phyloP scores from a whole-genome alignment of 768 basidiomycete species.

The Boletus bicolor region DNA sequence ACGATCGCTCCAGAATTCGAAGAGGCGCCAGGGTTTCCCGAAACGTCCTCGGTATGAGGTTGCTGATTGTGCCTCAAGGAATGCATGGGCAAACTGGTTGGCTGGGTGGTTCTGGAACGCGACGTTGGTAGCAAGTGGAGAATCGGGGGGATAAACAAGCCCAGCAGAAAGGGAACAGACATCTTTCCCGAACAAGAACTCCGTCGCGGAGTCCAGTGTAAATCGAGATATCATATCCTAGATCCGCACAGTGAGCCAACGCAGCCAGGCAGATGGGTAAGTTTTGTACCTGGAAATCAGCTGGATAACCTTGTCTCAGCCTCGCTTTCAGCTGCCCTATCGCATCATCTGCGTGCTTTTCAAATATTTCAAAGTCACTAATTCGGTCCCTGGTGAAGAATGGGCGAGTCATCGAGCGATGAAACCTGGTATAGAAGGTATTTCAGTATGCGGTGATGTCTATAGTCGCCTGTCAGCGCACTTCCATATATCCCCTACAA shows the following conservation, averaged over 20 bases:
- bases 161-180: conserved; percentile 45
- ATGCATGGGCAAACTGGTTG: conserved; percentile 46
- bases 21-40: conserved; percentile 48
- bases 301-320: conserved; percentile 43
- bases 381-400: conserved; percentile 57
- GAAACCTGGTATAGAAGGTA: conserved; percentile 39
- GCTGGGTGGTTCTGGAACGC: conserved; percentile 31
- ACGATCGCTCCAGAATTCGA: conserved; percentile 51
- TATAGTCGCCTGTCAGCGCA: conserved; percentile 18
- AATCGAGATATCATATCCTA: conserved; percentile 55
- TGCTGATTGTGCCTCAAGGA: conserved; percentile 45
- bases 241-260: background rate
- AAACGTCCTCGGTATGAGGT: conserved; percentile 39
- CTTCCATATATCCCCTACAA: conserved; percentile 57
- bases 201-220: conserved; percentile 57
- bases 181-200: conserved; percentile 53
- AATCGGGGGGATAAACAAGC: conserved; percentile 45
- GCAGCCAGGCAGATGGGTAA: background rate
- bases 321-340: conserved; percentile 43
- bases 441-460: background rate
- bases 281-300: conserved; percentile 52
- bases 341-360: conserved; percentile 46
- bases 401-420: conserved; percentile 57
- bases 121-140: conserved; percentile 5
- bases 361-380: conserved; percentile 54